Base-by-base conservation (phyloP, 768 basidiomycete species). In the Amanita molliuscula region DNA sequence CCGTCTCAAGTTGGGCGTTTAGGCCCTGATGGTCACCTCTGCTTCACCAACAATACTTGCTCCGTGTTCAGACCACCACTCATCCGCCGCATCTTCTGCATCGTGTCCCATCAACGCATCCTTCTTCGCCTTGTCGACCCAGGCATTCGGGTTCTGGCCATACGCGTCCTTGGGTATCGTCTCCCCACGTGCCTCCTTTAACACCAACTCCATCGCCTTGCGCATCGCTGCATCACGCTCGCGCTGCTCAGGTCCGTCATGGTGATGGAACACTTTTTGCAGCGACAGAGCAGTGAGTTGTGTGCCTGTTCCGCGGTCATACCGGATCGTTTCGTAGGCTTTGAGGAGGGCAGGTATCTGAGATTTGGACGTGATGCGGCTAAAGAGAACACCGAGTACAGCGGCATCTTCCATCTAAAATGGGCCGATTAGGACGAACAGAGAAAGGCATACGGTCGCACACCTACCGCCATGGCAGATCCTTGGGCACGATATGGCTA, bases 401-500 rank as follows among this genome's bases (percentile, higher is more conserved):
- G 74, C 72, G 0, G 69, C 71, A 54, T 76, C 78, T 58, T 79
- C 78, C 35, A 79, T 65, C 54, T 77, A 40, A 33, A 3, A 9
- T 15, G 6, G 16, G 3, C 13, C 15, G 15, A 35, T 20, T 15
- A 44, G 50, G 48, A 21, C 34, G 8, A 46, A 15, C 33, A 15
- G 13, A 26, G 11, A 4, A n/a, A 29, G 7, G 7, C 29, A 28
- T 29, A 21, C 15, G 9, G 31, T 38, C 18, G 9, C 8, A 26
- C 6, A 50, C 65, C 44, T 56, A 77, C 70, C 23, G 76, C 76
- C 66, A 78, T 76, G 9, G 77, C 75, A 31, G 76, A 69, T 5
- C 77, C 77, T 58, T 79, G 78, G 0, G 75, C 78, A 11, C 71
- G 67, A 54, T 77, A 77, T 2, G 77, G 77, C 72, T 79, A 38